A percentile compares a stretch with the other conserved stretches of the same genome.
Evolutionary conservation across 495 filamentous ascomycete genomes (phyloP).

Genomic region (Collariella sp.): DNA sequence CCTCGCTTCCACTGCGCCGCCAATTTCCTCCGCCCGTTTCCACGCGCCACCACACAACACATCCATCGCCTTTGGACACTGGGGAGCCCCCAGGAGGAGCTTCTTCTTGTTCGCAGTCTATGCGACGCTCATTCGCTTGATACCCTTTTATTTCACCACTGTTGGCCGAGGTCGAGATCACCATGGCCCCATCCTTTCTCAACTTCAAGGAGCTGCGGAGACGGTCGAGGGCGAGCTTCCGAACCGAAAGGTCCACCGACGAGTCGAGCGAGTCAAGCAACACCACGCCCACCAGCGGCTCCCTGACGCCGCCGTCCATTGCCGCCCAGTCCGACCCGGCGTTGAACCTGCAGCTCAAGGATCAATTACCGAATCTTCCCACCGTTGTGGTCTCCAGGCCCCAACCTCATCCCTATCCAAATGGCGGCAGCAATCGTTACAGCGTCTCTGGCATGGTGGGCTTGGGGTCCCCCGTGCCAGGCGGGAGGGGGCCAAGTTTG

Average conservation of each 20-base stretch:
- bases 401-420: constrained; percentile 36
- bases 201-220: constrained; percentile 62
- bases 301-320: constrained; percentile 39
- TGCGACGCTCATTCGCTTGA: neutral
- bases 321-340: constrained; percentile 38
- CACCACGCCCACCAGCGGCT: constrained; percentile 40
- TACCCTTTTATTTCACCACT: neutral
- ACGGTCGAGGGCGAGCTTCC: constrained; percentile 60
- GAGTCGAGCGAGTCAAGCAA: constrained; percentile 41
- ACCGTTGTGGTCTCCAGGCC: constrained; percentile 26
- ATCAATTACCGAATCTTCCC: constrained; percentile 26
- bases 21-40: neutral
- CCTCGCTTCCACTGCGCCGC: neutral
- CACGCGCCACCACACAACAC: neutral
- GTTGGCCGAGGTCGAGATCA: neutral
- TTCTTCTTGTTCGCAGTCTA: neutral
- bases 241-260: constrained; percentile 46
- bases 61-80: neutral
- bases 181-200: constrained; percentile 57
- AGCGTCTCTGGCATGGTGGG: constrained; percentile 48
- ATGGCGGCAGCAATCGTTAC: constrained; percentile 30
- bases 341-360: constrained; percentile 39
- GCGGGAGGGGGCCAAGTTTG: constrained; percentile 42
- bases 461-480: constrained; percentile 48
- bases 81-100: neutral